Evolutionary conservation across 164 flowering plant genomes (phyloP).

Genomic region (Taxillus chinensis): DNA sequence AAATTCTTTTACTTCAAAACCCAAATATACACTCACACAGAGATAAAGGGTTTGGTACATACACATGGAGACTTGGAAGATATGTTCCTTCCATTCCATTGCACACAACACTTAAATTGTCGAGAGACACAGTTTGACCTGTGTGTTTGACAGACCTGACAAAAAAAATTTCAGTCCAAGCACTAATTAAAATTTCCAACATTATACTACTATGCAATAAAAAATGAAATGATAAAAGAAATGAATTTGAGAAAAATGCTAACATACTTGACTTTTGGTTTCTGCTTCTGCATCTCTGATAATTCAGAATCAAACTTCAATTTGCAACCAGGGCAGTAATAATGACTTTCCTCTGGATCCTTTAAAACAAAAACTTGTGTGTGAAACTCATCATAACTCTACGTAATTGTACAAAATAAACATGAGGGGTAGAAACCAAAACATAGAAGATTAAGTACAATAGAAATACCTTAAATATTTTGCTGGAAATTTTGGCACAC

Average conservation of each 20-base stretch:
- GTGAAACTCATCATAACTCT: constrained; percentile 3
- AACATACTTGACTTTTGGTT: constrained; percentile 34
- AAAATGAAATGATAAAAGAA: too few species aligned
- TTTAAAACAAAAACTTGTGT: constrained; percentile 17
- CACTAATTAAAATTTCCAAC: too few species aligned
- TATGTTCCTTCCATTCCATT: constrained; percentile 78
- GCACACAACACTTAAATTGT: constrained; percentile 63
- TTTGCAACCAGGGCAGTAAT: constrained; percentile 64
- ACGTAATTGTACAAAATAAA: neutral
- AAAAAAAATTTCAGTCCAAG: constrained; percentile 2
- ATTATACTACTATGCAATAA: too few species aligned
- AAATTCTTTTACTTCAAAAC: too few species aligned
- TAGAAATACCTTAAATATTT: constrained; percentile 34
- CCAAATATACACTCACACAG: too few species aligned
- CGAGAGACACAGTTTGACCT: constrained; percentile 25
- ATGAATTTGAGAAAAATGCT: neutral
- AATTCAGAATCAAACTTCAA: constrained; percentile 12
- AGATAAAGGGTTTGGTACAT: constrained; percentile 17
- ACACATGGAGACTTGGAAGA: constrained; percentile 71
- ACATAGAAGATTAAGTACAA: neutral
- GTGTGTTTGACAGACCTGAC: constrained; percentile 31
- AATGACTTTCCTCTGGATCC: constrained; percentile 38
- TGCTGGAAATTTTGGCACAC: constrained; percentile 40
- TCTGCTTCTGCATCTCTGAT: constrained; percentile 15
- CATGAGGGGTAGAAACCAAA: neutral